These are phyloP conservation scores for Pyrrhoderma lamaoense DNA, from an alignment of 1,284 basidiomycete genomes.

Conservation along the genomic window DNA sequence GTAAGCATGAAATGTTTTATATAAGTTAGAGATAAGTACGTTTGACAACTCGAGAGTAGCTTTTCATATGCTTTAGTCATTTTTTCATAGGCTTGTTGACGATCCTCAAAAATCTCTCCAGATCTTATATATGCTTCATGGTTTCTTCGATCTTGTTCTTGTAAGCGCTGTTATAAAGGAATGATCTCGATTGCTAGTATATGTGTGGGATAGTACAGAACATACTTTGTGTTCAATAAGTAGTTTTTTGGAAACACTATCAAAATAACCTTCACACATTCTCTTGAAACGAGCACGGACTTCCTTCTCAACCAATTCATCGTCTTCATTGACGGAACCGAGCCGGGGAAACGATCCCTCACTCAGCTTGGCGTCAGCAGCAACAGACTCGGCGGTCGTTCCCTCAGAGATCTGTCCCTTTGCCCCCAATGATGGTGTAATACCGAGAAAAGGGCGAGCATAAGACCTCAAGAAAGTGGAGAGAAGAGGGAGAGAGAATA, in stretches of 20 bases:
- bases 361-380: conserved; percentile 35
- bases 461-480: conserved; percentile 83
- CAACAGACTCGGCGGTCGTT: conserved; percentile 47
- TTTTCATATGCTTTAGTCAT: conserved; percentile 96
- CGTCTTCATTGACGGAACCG: conserved; percentile 37
- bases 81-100: conserved; percentile 97
- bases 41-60: conserved; percentile 77
- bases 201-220: conserved; percentile 7
- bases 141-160: conserved; percentile 94
- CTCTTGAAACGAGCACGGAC: conserved; percentile 85
- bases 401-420: conserved; percentile 50
- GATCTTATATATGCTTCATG: conserved; percentile 99
- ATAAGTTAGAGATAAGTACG: conserved; percentile 39
- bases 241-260: conserved; percentile 85
- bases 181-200: conserved; percentile 6
- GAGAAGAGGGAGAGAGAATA: conserved; percentile 80
- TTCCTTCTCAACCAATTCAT: conserved; percentile 77
- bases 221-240: conserved; percentile 82
- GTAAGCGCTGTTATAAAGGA: conserved; percentile 57
- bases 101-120: conserved; percentile 98
- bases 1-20: background rate
- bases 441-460: conserved; percentile 73
- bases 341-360: conserved; percentile 36
- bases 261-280: conserved; percentile 92
- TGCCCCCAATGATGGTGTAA: conserved; percentile 41